These are phyloP conservation scores for Saturnispora bothae DNA, from an alignment of 805 yeast genomes.

Conservation along the genomic window DNA sequence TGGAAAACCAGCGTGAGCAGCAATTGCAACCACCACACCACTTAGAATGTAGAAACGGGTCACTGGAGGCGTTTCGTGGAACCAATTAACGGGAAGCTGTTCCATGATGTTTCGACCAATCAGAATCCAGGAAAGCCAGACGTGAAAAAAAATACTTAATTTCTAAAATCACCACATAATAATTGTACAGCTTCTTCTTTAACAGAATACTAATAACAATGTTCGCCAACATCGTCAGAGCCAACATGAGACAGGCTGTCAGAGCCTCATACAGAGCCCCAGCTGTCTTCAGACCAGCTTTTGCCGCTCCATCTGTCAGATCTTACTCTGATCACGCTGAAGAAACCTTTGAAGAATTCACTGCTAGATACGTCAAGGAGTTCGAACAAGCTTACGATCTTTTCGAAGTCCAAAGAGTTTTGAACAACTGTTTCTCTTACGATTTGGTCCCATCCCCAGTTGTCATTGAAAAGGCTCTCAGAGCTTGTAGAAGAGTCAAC, in stretches of 20 bases:
- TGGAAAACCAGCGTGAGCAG: conserved; percentile 23
- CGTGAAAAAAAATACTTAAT: no score
- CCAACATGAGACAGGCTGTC: conserved; percentile 25
- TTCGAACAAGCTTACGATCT: conserved; percentile 88
- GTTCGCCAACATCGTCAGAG: conserved; percentile 21
- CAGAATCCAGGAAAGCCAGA: neutral
- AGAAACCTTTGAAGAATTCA: conserved; percentile 92
- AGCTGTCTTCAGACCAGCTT: conserved; percentile 15
- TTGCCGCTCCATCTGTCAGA: conserved; percentile 30
- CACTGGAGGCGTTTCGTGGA: conserved; percentile 36
- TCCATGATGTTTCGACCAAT: conserved; percentile 18
- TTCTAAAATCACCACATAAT: neutral
- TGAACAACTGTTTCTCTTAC: conserved; percentile 96
- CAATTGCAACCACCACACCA: conserved; percentile 20
- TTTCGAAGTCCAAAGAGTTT: conserved; percentile 84
- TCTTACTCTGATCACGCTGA: conserved; percentile 76
- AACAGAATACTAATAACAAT: conserved; percentile 14
- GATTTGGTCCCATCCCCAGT: conserved; percentile 98
- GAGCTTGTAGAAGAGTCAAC: conserved; percentile 98
- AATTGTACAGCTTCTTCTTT: neutral
- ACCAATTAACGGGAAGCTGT: conserved; percentile 30
- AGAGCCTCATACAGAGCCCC: conserved; percentile 24
- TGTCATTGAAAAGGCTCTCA: conserved; percentile 88
- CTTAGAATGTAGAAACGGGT: conserved; percentile 30
- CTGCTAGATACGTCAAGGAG: conserved; percentile 83